Evolutionary conservation across 1,139 yeast species (phyloP).

Genomic region (Yamadazyma dushanensis): DNA sequence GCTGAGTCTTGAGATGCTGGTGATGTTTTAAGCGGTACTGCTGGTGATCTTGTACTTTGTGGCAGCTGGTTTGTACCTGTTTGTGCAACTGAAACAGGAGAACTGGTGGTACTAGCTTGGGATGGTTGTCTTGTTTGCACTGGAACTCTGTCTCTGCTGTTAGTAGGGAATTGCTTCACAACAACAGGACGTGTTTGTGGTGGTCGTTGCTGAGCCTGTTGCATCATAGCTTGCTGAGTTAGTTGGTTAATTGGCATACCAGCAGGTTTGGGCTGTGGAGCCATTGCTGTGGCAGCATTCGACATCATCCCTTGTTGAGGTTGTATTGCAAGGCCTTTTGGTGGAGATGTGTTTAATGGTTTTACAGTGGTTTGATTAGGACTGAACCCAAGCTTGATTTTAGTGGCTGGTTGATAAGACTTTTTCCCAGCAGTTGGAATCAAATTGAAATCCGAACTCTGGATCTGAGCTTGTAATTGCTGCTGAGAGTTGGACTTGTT

Average conservation of each 20-base stretch:
- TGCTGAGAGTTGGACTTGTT: conserved; percentile 43
- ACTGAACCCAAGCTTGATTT: conserved; percentile 19
- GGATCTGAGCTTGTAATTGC: conserved; percentile 44
- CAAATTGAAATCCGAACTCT: conserved; percentile 34
- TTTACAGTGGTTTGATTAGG: conserved; percentile 3
- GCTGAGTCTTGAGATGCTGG: neutral
- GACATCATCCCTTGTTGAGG: no score
- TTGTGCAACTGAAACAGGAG: neutral
- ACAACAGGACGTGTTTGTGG: no score
- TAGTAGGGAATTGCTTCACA: no score
- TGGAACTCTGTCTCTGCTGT: no score
- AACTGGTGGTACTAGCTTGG: no score
- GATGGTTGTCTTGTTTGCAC: no score
- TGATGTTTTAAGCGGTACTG: neutral
- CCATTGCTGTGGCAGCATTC: neutral
- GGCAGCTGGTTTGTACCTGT: neutral
- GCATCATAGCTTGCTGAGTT: conserved; percentile 5
- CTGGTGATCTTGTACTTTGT: neutral
- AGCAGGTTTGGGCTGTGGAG: neutral
- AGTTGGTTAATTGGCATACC: conserved; percentile 3
- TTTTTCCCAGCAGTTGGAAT: conserved; percentile 34
- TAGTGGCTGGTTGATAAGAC: conserved; percentile 35
- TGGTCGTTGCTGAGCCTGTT: conserved; percentile 10
- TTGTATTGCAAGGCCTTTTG: conserved; percentile 10
- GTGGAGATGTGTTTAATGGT: conserved; percentile 11